Evolutionary conservation across 192 early-diverging fungal genomes (phyloP), one percentile per base, ranked within the genome.

Genomic region (Entrophospora sp.): DNA sequence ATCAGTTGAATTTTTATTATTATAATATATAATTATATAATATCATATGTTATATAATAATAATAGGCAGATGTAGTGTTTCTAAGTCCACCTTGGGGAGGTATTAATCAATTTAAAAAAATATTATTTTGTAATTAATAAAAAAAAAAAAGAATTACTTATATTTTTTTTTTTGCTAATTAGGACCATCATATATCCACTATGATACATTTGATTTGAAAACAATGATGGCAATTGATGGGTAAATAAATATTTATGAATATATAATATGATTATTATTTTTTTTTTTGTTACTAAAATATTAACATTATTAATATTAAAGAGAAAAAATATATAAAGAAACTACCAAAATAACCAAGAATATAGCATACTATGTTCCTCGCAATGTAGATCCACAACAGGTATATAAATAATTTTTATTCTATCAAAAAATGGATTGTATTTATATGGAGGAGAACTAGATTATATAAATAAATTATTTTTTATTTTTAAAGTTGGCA

Each of bases 51-150:
- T n/a, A n/a, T n/a, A n/a, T n/a, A n/a, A n/a, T n/a, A n/a, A n/a
- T 43, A 45, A 63, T 35, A 87, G 75, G 93, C 92, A 1, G 93
- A 97, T 68, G 86, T 84, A 0, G 89, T 97, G 18, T 98, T 95
- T 64, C 70, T 98, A 67, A 95, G 92, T 56, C 94, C 94, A 40
- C 94, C 95, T 37, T 98, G 96, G 96, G 96, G 96, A 48, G 93
- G n/a, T n/a, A n/a, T n/a, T n/a, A n/a, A n/a, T n/a, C n/a, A n/a
- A n/a, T n/a, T n/a, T n/a, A n/a, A n/a, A n/a, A n/a, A n/a, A n/a
- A n/a, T n/a, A n/a, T n/a, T n/a, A n/a, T n/a, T n/a, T n/a, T n/a
- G n/a, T n/a, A n/a, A n/a, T n/a, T n/a, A n/a, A n/a, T n/a, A n/a
- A n/a, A n/a, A n/a, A n/a, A n/a, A n/a, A n/a, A n/a, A n/a, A n/a